Evolutionary conservation across 805 yeast genomes (phyloP).

Genomic region (Cyberlindnera suaveolens): DNA sequence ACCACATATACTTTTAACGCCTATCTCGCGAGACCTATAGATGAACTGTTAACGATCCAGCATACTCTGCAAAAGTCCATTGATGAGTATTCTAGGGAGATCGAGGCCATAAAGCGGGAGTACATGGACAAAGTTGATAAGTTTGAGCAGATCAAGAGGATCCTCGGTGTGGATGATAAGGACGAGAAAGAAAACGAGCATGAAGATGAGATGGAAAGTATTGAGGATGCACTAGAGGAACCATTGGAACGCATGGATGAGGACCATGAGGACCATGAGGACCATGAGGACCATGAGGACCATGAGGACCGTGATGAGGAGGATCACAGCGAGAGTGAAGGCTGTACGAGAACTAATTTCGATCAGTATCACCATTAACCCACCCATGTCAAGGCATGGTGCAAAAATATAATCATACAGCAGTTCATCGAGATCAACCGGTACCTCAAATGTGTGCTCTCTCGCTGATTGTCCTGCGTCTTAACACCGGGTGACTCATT

Average conservation of each 20-base stretch:
- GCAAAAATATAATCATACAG: no score
- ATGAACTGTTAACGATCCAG: neutral
- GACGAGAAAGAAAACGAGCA: neutral
- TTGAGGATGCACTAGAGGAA: no score
- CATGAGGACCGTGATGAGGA: neutral
- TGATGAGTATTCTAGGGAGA: constrained; percentile 6
- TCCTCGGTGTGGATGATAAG: constrained; percentile 8
- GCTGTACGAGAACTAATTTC: no score
- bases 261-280: constrained; percentile 1
- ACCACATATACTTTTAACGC: constrained; percentile 1
- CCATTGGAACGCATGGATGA: neutral
- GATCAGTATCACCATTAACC: no score
- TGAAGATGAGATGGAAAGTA: constrained; percentile 3
- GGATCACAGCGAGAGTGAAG: neutral
- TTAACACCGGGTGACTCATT: no score
- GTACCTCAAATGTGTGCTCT: no score
- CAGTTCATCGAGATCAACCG: no score
- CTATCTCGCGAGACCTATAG: neutral
- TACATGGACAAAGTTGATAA: constrained; percentile 10
- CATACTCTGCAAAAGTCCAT: constrained; percentile 1
- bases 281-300: neutral
- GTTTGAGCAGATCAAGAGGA: constrained; percentile 11
- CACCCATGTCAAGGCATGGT: no score
- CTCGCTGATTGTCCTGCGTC: no score
- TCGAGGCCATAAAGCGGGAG: constrained; percentile 4